phyloP scores from a whole-genome alignment of 2,329 filamentous ascomycete genomes.

The Magnaporthales sp. region DNA sequence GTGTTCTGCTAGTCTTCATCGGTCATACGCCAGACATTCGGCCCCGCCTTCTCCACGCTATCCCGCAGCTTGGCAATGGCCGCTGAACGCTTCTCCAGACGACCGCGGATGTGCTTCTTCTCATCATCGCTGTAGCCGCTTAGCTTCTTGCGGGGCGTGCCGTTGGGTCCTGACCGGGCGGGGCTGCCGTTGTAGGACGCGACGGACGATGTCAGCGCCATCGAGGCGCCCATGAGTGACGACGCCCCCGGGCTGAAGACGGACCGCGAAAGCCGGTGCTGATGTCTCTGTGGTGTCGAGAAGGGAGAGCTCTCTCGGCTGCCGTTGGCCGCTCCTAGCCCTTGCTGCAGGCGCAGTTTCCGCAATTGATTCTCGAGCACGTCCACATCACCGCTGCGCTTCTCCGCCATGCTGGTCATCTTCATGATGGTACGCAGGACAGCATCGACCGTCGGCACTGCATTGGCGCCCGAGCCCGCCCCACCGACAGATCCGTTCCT shows the following conservation, averaged over 20 bases:
- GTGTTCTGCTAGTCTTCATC: slow-evolving; percentile 6
- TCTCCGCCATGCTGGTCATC: slow-evolving; percentile 88
- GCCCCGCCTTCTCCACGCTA: slow-evolving; percentile 33
- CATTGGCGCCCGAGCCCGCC: slow-evolving; percentile 15
- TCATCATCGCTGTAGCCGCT: slow-evolving; percentile 52
- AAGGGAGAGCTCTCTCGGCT: slow-evolving; percentile 33
- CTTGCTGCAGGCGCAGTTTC: slow-evolving; percentile 52
- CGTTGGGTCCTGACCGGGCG: slow-evolving; percentile 28
- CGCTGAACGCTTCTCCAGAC: slow-evolving; percentile 30
- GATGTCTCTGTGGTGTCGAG: slow-evolving; percentile 31
- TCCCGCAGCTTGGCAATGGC: slow-evolving; percentile 14
- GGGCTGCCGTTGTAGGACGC: slow-evolving; percentile 22
- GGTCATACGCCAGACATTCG: slow-evolving; percentile 14
- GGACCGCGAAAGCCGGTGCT: slow-evolving; percentile 23
- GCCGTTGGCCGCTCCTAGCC: slow-evolving; percentile 27
- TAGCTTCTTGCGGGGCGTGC: slow-evolving; percentile 50
- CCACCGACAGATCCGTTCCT: neutral
- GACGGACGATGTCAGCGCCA: slow-evolving; percentile 30
- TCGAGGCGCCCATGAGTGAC: slow-evolving; percentile 19
- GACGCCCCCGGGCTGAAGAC: slow-evolving; percentile 21
- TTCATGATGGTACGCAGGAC: slow-evolving; percentile 86
- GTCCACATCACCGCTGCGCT: slow-evolving; percentile 83
- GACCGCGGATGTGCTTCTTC: slow-evolving; percentile 46
- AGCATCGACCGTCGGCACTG: slow-evolving; percentile 79
- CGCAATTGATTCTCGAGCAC: slow-evolving; percentile 82